phyloP scores from a whole-genome alignment of 805 yeast genomes.

The Wickerhamomyces pijperi region DNA sequence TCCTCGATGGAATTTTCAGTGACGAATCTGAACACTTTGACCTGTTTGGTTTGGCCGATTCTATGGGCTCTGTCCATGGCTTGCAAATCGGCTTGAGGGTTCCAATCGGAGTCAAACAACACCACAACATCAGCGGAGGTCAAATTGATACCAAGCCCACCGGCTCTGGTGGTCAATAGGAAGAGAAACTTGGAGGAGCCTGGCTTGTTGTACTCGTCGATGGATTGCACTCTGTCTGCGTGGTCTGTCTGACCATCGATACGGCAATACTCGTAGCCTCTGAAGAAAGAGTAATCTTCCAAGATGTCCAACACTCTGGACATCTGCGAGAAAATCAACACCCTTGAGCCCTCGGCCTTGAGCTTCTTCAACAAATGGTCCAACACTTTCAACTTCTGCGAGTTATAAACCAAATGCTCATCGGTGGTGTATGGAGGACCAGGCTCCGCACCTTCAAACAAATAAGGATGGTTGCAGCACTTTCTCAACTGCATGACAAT shows the following conservation, averaged over 20 bases:
- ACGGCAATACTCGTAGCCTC: constrained; percentile 63
- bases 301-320: constrained; percentile 69
- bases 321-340: constrained; percentile 75
- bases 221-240: constrained; percentile 60
- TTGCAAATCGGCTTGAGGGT: constrained; percentile 81
- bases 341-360: constrained; percentile 63
- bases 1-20: constrained; percentile 81
- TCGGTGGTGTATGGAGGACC: constrained; percentile 85
- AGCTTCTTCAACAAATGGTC: constrained; percentile 55
- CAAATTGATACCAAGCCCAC: constrained; percentile 80
- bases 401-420: constrained; percentile 66
- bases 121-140: constrained; percentile 75
- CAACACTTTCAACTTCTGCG: constrained; percentile 61
- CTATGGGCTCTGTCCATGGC: constrained; percentile 88
- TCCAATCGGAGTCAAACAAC: constrained; percentile 76
- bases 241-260: constrained; percentile 82
- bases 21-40: constrained; percentile 63
- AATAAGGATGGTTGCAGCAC: constrained; percentile 78
- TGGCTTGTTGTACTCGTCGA: constrained; percentile 73
- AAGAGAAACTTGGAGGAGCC: constrained; percentile 64
- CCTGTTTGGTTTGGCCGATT: constrained; percentile 81
- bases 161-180: constrained; percentile 74
- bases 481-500: constrained; percentile 80
- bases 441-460: constrained; percentile 83
- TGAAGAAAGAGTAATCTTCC: constrained; percentile 67